Conservation (phyloP, 2,329 filamentous ascomycete species). For the Thielaviopsis punctulata region DNA sequence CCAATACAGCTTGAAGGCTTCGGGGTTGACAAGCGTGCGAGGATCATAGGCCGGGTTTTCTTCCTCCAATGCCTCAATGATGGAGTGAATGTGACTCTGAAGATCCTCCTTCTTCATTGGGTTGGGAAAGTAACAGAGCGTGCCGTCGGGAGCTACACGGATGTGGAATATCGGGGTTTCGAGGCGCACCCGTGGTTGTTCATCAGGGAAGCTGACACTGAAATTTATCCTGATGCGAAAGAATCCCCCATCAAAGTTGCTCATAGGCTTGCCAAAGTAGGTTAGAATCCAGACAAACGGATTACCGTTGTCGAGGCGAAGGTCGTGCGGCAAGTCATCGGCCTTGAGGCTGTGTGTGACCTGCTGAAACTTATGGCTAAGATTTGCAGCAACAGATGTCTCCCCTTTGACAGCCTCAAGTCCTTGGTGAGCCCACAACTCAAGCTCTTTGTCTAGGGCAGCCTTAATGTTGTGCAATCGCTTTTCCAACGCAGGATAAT, state of each 20-base stretch:
- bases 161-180: constrained; percentile 78
- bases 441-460: constrained; percentile 54
- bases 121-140: constrained; percentile 63
- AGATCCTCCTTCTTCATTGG: constrained; percentile 52
- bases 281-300: constrained; percentile 81
- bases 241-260: constrained; percentile 79
- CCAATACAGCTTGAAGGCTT: constrained; percentile 79
- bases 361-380: constrained; percentile 73
- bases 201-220: constrained; percentile 70
- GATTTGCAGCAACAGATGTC: constrained; percentile 59
- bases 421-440: constrained; percentile 55
- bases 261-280: constrained; percentile 84
- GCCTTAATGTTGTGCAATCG: constrained; percentile 53
- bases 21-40: constrained; percentile 67
- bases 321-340: constrained; percentile 52
- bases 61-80: constrained; percentile 72
- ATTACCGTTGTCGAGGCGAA: constrained; percentile 63
- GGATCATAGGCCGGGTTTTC: constrained; percentile 81
- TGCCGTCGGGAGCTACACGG: constrained; percentile 62
- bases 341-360: constrained; percentile 58
- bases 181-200: constrained; percentile 71
- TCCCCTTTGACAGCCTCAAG: constrained; percentile 44
- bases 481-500: constrained; percentile 56
- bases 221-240: constrained; percentile 67
- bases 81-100: constrained; percentile 64